A percentile compares a stretch with the other conserved stretches of the same genome.
phyloP scores from a whole-genome alignment of 148 eudicot genomes.

The Fagopyrum homotropicum region DNA sequence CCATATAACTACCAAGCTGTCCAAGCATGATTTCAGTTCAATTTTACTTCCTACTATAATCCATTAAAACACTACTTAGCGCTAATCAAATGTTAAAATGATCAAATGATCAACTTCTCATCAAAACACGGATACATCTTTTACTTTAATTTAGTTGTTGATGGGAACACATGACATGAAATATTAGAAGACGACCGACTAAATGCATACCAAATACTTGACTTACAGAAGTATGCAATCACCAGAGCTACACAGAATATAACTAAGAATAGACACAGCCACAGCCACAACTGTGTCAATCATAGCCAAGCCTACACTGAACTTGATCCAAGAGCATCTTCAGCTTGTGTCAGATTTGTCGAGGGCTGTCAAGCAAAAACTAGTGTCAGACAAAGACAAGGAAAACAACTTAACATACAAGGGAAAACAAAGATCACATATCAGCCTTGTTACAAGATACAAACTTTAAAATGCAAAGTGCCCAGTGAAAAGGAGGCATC shows the following conservation, averaged over 20 bases:
- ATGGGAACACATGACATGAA: not conserved
- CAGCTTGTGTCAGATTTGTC: slow-evolving; percentile 55
- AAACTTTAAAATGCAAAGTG: no score
- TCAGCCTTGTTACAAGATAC: not conserved
- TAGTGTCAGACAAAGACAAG: not conserved
- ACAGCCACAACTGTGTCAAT: not conserved
- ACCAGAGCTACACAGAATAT: not conserved
- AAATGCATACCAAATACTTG: not conserved
- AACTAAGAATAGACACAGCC: not conserved
- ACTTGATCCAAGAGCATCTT: slow-evolving; percentile 16
- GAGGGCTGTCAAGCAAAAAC: slow-evolving; percentile 32
- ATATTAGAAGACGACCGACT: no score
- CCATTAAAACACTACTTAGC: not conserved
- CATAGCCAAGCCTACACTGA: not conserved
- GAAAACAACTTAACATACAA: not conserved
- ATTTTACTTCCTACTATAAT: not conserved
- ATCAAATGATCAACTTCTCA: not conserved
- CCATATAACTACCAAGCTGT: no score
- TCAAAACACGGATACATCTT: not conserved
- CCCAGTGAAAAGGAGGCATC: not conserved
- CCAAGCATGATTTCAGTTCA: no score
- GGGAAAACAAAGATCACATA: not conserved
- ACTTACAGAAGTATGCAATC: not conserved
- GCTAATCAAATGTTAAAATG: not conserved
- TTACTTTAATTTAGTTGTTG: not conserved